Percentiles rank a stretch among this genome's conserved stretches.
These are phyloP conservation scores for Phytophthora idaei DNA, from an alignment of 352 stramenopile species.

Conservation along the genomic window DNA sequence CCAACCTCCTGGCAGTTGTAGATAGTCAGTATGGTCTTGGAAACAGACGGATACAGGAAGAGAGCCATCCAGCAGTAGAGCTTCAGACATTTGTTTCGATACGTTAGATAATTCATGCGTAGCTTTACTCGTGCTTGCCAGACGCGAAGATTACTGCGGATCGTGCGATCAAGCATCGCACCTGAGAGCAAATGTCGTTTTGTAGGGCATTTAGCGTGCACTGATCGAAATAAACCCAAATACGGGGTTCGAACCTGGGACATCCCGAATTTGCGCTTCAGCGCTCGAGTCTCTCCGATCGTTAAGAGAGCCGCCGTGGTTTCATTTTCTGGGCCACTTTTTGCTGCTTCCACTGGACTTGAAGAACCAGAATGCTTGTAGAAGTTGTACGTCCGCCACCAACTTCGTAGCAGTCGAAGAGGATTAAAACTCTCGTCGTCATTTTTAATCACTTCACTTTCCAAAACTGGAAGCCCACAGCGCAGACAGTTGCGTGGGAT, in stretches of 20 bases:
- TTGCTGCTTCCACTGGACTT: not conserved
- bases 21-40: constrained; percentile 79
- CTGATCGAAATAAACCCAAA: constrained; percentile 64
- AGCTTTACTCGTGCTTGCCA: constrained; percentile 82
- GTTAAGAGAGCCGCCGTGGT: constrained; percentile 3
- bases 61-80: constrained; percentile 80
- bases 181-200: constrained; percentile 54
- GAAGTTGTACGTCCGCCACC: constrained; percentile 42
- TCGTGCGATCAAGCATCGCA: constrained; percentile 62
- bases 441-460: constrained; percentile 54
- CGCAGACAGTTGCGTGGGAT: constrained; percentile 76
- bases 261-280: constrained; percentile 78
- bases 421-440: constrained; percentile 68
- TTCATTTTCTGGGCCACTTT: not conserved
- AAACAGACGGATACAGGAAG: constrained; percentile 79
- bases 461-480: constrained; percentile 67
- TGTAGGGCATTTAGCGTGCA: constrained; percentile 57
- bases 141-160: constrained; percentile 74
- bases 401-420: constrained; percentile 41
- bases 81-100: constrained; percentile 82
- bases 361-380: constrained; percentile 4
- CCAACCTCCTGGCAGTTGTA: constrained; percentile 84
- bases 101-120: constrained; percentile 85
- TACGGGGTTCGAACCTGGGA: constrained; percentile 75
- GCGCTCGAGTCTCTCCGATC: constrained; percentile 34